Base-by-base conservation (phyloP, 768 basidiomycete genomes). In the Saitozyma podzolica region DNA sequence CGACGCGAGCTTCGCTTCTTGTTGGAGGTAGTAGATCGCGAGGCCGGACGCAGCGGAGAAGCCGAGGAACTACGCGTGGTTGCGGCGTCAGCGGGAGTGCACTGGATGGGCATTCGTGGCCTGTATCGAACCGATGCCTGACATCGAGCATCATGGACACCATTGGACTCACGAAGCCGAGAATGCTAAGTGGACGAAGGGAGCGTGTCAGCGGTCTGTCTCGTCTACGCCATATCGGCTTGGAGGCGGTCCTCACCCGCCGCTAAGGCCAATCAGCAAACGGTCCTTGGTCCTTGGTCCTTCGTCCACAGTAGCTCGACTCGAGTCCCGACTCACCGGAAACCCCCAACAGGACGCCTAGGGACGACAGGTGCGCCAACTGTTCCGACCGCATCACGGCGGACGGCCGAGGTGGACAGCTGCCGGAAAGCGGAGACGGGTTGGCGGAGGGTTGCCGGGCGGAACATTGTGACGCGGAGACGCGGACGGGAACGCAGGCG, bases 1-100 rank as follows among this genome's bases (percentile, higher is more conserved):
- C 4, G 91, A 92, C 40, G 92, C 92, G 49, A 84, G 82, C 79
- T 91, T 90, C 80, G 93, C 92, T 81, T 95, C 93, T 66, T 95
- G 91, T 52, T 94, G 81, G 17, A 96, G 83, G 76, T 90, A 86
- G 78, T 92, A 95, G 37, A 91, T 88, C 48, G 91, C 90, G 70
- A 87, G 85, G 0, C 89, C 88, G 0, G 92, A 91, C 1, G 92
- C 91, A 42, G 93, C 80, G 6, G 92, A 92, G 82, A 95, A 94
- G 1, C 92, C 93, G 68, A 93, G 86, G 42, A 96, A 78, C 78
- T 79, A 50, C 8, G 6, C 43, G 6, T 7, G 9, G 29, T 2
- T 29, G 29, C 29, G 29, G 29, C 29, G 29, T 29, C 29, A 29
- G 29, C 29, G 29, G 29, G 29, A 29, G 29, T 29, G 29, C 5